These are phyloP conservation scores for Crassisporium funariophilum DNA, from an alignment of 768 basidiomycete species.

Conservation along the genomic window DNA sequence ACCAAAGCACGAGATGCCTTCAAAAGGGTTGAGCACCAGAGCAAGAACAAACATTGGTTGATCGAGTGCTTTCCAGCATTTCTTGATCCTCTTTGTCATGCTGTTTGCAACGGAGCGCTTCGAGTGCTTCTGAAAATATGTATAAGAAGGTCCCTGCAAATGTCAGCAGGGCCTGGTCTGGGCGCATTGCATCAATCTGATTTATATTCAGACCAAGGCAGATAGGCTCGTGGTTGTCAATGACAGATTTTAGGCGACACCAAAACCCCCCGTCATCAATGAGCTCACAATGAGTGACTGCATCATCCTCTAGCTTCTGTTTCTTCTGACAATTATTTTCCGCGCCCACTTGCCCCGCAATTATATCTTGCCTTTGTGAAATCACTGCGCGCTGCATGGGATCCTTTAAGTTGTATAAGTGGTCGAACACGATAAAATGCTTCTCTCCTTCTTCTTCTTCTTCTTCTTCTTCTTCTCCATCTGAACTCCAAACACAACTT, in stretches of 20 bases:
- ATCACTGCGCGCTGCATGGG: conserved; percentile 22
- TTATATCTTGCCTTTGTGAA: conserved; percentile 18
- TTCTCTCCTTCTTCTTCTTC: too few relatives aligned
- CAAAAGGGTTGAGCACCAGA: conserved; percentile 29
- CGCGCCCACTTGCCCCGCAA: conserved; percentile 28
- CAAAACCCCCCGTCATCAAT: conserved; percentile 22
- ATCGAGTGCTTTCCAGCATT: conserved; percentile 30
- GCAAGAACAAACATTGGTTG: conserved; percentile 30
- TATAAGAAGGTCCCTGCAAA: conserved; percentile 27
- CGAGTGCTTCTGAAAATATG: conserved; percentile 27
- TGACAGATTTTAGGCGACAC: conserved; percentile 17
- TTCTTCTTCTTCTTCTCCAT: too few relatives aligned
- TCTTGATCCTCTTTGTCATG: conserved; percentile 28
- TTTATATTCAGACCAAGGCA: conserved; percentile 28
- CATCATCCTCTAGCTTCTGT: conserved; percentile 20
- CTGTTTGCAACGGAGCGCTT: conserved; percentile 19
- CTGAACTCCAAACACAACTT: too few relatives aligned
- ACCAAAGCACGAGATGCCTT: conserved; percentile 29
- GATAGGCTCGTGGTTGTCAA: conserved; percentile 30
- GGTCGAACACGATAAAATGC: conserved; percentile 27
- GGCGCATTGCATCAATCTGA: conserved; percentile 23
- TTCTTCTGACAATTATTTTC: conserved; percentile 25
- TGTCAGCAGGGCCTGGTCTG: conserved; percentile 29
- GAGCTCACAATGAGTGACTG: conserved; percentile 19
- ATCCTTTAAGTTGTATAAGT: conserved; percentile 22